phyloP scores from a whole-genome alignment of 2,329 filamentous ascomycete genomes.

The Fusarium euwallaceae region DNA sequence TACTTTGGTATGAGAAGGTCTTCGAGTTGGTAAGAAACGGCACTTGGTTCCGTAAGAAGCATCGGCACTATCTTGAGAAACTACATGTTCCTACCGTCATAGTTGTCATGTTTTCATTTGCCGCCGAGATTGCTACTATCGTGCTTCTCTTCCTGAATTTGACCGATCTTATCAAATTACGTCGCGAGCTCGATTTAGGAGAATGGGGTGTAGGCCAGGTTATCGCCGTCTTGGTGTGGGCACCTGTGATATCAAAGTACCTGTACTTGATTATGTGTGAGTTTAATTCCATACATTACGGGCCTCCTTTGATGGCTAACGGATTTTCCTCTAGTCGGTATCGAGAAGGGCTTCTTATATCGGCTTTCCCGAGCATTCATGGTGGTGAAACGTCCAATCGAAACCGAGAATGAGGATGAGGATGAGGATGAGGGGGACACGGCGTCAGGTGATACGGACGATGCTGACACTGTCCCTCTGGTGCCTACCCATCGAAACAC shows the following conservation, averaged over 20 bases:
- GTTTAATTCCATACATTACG: not conserved
- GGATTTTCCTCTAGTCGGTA: not conserved
- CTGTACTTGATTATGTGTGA: slow-evolving; percentile 20
- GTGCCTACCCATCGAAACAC: no score
- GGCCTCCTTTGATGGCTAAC: no score
- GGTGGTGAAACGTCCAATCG: not conserved
- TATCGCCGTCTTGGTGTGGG: slow-evolving; percentile 21
- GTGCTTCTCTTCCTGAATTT: no score
- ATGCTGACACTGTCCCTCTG: not conserved
- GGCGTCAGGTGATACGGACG: not conserved
- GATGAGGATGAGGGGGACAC: not conserved
- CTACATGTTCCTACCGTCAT: no score
- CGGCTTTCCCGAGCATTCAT: not conserved
- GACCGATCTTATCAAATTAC: no score
- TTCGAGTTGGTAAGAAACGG: no score
- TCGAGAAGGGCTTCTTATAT: not conserved
- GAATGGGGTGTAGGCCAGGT: slow-evolving; percentile 27
- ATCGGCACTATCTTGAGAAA: no score
- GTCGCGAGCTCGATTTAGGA: no score
- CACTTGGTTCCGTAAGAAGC: no score
- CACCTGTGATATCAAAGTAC: slow-evolving; percentile 23
- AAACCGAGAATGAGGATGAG: not conserved
- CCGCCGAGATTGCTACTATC: no score
- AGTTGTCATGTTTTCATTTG: no score
- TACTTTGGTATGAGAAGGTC: no score